Evolutionary conservation across 352 stramenopile species (phyloP).

Genomic region (Aphanomyces euteiches): DNA sequence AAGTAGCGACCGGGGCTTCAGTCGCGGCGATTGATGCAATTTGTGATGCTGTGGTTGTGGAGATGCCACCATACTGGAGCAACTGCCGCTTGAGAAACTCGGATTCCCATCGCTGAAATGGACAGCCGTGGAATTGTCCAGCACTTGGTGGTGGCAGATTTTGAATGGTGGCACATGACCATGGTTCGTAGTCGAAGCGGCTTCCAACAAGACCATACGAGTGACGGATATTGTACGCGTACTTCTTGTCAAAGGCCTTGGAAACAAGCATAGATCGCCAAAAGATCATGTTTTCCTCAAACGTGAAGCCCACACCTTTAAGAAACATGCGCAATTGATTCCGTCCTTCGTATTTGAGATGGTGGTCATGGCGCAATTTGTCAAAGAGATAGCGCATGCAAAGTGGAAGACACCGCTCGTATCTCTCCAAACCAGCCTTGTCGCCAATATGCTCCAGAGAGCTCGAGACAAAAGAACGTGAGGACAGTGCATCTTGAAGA

Average conservation of each 20-base stretch:
- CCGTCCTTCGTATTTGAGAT: slow-evolving; percentile 84
- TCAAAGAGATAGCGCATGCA: slow-evolving; percentile 75
- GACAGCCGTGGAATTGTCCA: slow-evolving; percentile 77
- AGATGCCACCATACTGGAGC: not conserved
- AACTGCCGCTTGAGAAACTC: slow-evolving; percentile 47
- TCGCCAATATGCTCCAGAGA: slow-evolving; percentile 43
- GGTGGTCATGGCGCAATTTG: slow-evolving; percentile 67
- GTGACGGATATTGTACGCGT: slow-evolving; percentile 85
- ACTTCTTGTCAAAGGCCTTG: slow-evolving; percentile 75
- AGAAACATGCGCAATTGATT: slow-evolving; percentile 83
- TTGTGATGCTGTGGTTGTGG: not conserved
- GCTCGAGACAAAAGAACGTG: not conserved
- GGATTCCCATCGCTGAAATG: slow-evolving; percentile 71
- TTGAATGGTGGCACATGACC: slow-evolving; percentile 61
- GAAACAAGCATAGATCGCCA: slow-evolving; percentile 63
- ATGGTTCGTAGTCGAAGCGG: slow-evolving; percentile 62
- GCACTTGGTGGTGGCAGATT: slow-evolving; percentile 42
- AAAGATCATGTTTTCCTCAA: slow-evolving; percentile 72
- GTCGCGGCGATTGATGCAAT: not conserved
- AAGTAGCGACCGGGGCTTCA: not conserved
- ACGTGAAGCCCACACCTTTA: slow-evolving; percentile 72
- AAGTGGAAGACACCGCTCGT: slow-evolving; percentile 61
- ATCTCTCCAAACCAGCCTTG: slow-evolving; percentile 67
- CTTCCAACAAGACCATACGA: slow-evolving; percentile 79
- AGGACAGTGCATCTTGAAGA: slow-evolving; percentile 32